Evolutionary conservation across 176 grass and related monocot genomes (phyloP).

Genomic region (Avena insularis): DNA sequence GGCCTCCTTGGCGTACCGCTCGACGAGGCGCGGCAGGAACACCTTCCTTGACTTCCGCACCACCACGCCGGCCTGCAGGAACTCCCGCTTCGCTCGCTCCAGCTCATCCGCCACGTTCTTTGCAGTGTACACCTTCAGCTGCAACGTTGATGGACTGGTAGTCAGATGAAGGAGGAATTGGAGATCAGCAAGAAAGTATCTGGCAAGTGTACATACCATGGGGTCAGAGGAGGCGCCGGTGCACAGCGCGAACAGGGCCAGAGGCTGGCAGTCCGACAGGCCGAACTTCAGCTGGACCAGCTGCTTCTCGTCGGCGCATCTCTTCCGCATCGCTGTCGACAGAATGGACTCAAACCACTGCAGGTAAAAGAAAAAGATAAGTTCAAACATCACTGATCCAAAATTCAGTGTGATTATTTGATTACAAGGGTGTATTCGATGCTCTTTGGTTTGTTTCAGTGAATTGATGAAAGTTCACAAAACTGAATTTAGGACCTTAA

Average conservation of each 20-base stretch:
- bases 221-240: constrained; percentile 89
- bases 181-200: too few relatives aligned
- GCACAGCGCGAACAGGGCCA: constrained; percentile 81
- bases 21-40: constrained; percentile 71
- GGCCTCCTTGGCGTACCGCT: constrained; percentile 79
- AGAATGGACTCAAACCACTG: constrained; percentile 92
- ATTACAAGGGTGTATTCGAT: not conserved
- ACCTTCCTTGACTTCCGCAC: constrained; percentile 73
- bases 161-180: too few relatives aligned
- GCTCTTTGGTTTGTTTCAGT: not conserved
- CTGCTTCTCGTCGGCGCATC: constrained; percentile 79
- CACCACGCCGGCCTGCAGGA: constrained; percentile 70
- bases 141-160: too few relatives aligned
- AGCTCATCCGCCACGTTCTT: constrained; percentile 80
- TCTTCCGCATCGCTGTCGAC: constrained; percentile 75
- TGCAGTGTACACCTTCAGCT: constrained; percentile 86
- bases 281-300: constrained; percentile 67
- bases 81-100: constrained; percentile 85
- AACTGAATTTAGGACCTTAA: not conserved
- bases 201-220: constrained; percentile 49
- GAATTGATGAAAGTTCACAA: not conserved
- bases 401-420: not conserved
- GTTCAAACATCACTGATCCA: not conserved
- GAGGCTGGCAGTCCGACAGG: constrained; percentile 64
- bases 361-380: not conserved